Conservation (phyloP, 164 flowering plant genomes). For the Piper betle region DNA sequence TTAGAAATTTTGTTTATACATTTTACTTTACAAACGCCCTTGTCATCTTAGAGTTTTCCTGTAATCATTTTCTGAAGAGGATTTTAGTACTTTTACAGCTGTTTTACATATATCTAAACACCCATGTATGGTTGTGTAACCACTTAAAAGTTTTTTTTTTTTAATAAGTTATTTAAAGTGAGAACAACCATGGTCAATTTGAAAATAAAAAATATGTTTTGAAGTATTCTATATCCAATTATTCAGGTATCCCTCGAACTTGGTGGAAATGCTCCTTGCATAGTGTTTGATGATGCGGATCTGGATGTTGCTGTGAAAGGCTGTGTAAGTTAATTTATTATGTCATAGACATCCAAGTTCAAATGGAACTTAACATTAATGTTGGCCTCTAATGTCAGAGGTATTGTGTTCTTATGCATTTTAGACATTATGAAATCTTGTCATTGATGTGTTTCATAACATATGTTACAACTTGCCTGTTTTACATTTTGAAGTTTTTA, state of each 20-base stretch:
- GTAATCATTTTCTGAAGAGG: too few species aligned
- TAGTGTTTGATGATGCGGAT: constrained; percentile 94
- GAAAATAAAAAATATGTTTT: neutral
- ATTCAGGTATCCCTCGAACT: constrained; percentile 86
- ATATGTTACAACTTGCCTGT: too few species aligned
- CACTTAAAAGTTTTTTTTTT: too few species aligned
- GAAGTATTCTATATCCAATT: neutral
- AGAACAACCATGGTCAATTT: neutral
- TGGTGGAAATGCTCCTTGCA: constrained; percentile 99
- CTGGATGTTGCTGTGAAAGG: constrained; percentile 95
- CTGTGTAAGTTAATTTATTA: constrained; percentile 41
- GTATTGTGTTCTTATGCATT: too few species aligned
- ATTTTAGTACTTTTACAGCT: neutral
- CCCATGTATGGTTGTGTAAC: neutral
- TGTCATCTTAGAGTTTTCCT: too few species aligned
- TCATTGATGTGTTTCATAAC: too few species aligned
- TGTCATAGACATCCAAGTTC: neutral
- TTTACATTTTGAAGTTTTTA: too few species aligned
- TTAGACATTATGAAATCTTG: too few species aligned
- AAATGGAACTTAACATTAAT: neutral
- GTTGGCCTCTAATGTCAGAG: neutral
- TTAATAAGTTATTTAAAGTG: neutral
- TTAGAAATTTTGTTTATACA: too few species aligned
- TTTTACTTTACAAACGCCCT: too few species aligned
- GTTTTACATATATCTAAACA: neutral